Conservation (phyloP, 176 grass and related monocot genomes). For the Avena atlantica region DNA sequence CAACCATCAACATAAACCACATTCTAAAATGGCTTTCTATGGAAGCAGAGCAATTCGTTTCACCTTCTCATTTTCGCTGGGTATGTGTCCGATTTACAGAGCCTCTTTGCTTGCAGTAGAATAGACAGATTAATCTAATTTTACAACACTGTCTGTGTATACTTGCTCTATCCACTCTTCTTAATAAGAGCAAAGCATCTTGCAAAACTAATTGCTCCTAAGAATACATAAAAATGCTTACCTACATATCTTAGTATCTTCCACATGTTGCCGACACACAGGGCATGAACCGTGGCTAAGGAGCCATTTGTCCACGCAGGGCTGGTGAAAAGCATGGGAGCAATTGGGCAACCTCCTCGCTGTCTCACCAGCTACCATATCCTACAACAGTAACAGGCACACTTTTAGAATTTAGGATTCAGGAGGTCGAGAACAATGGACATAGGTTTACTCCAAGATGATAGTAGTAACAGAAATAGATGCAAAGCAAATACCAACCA, state of each 20-base stretch:
- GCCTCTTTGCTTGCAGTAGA: constrained; percentile 3
- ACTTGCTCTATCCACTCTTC: too few relatives aligned
- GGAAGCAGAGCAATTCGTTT: background rate
- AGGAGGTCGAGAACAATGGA: background rate
- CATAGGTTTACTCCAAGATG: background rate
- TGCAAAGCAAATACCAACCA: constrained; percentile 29
- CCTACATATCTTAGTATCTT: constrained; percentile 33
- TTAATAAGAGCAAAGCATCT: constrained; percentile 23
- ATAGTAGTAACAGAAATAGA: background rate
- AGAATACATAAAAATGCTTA: too few relatives aligned
- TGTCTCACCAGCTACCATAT: background rate
- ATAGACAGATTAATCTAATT: constrained; percentile 25
- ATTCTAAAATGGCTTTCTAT: too few relatives aligned
- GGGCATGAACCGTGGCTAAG: constrained; percentile 39
- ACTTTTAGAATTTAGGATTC: background rate
- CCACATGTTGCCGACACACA: constrained; percentile 57
- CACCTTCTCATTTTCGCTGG: background rate
- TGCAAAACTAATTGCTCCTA: background rate
- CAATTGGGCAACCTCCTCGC: too few relatives aligned
- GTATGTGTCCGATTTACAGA: constrained; percentile 5
- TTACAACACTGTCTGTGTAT: constrained; percentile 17
- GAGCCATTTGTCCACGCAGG: constrained; percentile 87
- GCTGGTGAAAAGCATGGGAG: background rate
- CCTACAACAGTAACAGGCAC: background rate
- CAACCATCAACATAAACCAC: too few relatives aligned